phyloP scores from a whole-genome alignment of 768 basidiomycete genomes.

The Trametes coccinea region DNA sequence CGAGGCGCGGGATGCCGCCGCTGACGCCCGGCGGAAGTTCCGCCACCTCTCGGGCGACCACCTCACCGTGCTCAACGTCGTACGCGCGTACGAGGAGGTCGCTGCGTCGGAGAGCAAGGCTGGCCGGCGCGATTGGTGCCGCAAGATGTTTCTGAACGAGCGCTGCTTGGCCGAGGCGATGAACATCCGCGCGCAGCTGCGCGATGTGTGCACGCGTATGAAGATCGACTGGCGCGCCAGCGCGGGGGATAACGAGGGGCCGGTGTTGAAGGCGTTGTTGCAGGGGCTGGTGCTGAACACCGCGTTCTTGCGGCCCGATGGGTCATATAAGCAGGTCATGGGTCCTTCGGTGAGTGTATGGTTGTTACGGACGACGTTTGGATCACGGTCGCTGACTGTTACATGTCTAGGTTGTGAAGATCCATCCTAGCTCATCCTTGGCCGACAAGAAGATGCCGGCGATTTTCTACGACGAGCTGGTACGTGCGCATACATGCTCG shows the following conservation, averaged over 20 bases:
- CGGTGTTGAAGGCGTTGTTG: slow-evolving; percentile 69
- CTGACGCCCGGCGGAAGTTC: slow-evolving; percentile 75
- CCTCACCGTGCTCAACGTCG: slow-evolving; percentile 82
- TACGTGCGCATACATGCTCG: slow-evolving; percentile 38
- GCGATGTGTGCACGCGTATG: slow-evolving; percentile 58
- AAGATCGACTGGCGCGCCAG: slow-evolving; percentile 60
- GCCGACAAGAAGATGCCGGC: slow-evolving; percentile 80
- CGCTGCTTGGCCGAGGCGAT: slow-evolving; percentile 76
- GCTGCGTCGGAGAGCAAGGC: slow-evolving; percentile 46
- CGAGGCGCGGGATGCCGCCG: slow-evolving; percentile 71
- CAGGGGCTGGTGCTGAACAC: slow-evolving; percentile 81
- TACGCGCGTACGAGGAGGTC: slow-evolving; percentile 80
- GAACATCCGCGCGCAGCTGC: slow-evolving; percentile 80
- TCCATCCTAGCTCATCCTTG: slow-evolving; percentile 87
- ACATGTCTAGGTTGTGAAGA: slow-evolving; percentile 64
- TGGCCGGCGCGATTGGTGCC: slow-evolving; percentile 75
- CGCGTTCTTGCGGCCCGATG: slow-evolving; percentile 83
- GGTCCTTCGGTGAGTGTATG: slow-evolving; percentile 56
- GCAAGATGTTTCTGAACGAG: slow-evolving; percentile 79
- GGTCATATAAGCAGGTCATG: slow-evolving; percentile 81
- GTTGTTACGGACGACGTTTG: neutral
- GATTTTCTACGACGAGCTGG: slow-evolving; percentile 93
- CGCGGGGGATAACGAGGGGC: slow-evolving; percentile 59
- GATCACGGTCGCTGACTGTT: neutral
- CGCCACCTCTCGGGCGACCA: slow-evolving; percentile 88